Evolutionary conservation across 129 eudicot species (phyloP).

Genomic region (Pittosporum tobira): DNA sequence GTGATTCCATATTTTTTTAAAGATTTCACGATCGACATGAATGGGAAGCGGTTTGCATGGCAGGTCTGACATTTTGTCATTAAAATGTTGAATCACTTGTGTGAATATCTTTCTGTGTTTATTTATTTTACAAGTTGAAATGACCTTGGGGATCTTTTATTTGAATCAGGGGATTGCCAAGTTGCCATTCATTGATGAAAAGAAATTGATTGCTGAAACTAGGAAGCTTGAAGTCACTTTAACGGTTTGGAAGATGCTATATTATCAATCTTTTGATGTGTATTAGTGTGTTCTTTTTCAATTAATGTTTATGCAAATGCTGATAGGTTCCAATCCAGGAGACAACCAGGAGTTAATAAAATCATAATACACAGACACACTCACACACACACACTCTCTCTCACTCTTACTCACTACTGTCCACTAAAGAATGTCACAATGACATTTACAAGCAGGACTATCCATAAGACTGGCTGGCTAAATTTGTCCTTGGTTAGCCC

Average conservation of each 20-base stretch:
- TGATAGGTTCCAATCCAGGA: no score
- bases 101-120: background rate
- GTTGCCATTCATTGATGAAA: constrained; percentile 92
- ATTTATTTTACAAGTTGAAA: background rate
- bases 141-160: constrained; percentile 13
- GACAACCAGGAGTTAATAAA: no score
- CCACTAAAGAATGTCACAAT: no score
- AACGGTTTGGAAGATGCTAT: constrained; percentile 39
- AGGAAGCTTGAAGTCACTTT: constrained; percentile 77
- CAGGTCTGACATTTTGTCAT: constrained; percentile 42
- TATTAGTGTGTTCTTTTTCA: no score
- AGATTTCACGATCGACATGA: constrained; percentile 95
- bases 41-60: constrained; percentile 97
- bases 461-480: no score
- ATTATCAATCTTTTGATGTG: no score
- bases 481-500: no score
- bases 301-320: no score
- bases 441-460: background rate
- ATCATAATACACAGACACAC: no score
- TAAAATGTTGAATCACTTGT: background rate
- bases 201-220: constrained; percentile 78
- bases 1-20: constrained; percentile 8
- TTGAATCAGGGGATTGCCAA: constrained; percentile 72
- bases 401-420: no score
- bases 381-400: no score